Evolutionary conservation across 75 land plant species (phyloP), one percentile per base, ranked within the genome.

Genomic region (Chamaecyparis obtusa): DNA sequence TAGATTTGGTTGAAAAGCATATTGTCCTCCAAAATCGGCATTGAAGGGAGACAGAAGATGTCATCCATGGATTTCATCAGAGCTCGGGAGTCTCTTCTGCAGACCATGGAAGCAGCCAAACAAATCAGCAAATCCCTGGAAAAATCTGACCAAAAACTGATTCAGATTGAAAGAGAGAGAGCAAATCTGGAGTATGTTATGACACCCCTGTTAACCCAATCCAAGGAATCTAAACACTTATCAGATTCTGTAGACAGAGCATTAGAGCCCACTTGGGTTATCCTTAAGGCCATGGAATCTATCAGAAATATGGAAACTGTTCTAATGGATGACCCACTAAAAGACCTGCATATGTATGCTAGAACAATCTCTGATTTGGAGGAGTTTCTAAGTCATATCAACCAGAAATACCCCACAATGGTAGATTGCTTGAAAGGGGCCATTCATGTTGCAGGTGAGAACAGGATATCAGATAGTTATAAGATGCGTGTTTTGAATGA

Each of bases 161-260:
- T 41, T n/a, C 51, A 81, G 3, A 81, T 81, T 9, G 32, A 81
- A n/a, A 81, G n/a, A 81, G 48, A 46, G 46, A 46, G 49, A n/a
- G 83, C 24, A 46, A 43, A 46, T 81, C 24, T 81, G 48, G 83
- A 46, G 83, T 24, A n/a, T 81, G 83, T 81, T 46, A 81, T 81
- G 54, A 46, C 49, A 9, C 83, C 83, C 21, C 51, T 81, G 49
- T 27, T 46, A 41, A 44, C 49, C 10, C 48, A 81, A n/a, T 44
- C 83, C 83, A 81, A n/a, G 30, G 51, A 46, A n/a, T 46, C 30
- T 5, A 46, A 81, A 5, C 15, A 81, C 15, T 81, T 81, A 30
- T 44, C n/a, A 81, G 83, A 46, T 9, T 81, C 16, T 27, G 83
- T 44, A 27, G 85, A 84, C 24, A n/a, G 41, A 19, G 85, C 85